Evolutionary conservation across 306 rosid genomes (phyloP).

Genomic region (Luffa aegyptiaca): DNA sequence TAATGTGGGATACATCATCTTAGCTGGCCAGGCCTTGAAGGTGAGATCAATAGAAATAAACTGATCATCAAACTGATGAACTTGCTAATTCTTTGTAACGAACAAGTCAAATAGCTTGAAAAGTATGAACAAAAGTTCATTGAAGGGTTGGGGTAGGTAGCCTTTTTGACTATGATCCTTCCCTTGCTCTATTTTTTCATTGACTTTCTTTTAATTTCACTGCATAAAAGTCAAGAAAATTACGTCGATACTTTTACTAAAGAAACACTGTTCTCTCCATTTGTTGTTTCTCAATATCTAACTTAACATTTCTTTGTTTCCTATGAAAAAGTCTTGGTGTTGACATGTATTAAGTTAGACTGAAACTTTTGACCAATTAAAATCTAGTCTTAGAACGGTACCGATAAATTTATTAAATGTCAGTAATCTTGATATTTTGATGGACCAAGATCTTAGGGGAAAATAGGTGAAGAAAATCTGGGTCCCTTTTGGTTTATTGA

Average conservation of each 20-base stretch:
- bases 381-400: neutral
- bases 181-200: neutral
- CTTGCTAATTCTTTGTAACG: neutral
- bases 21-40: constrained; percentile 93
- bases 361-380: neutral
- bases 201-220: neutral
- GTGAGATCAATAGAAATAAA: constrained; percentile 24
- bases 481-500: neutral
- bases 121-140: neutral
- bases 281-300: neutral
- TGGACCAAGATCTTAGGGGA: neutral
- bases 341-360: neutral
- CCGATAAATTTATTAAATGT: neutral
- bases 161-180: neutral
- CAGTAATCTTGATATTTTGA: neutral
- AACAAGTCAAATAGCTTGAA: neutral
- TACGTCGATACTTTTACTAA: neutral
- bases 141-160: neutral
- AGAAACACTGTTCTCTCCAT: neutral
- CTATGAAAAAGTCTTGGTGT: neutral
- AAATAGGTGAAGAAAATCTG: neutral
- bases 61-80: neutral
- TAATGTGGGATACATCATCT: constrained; percentile 69
- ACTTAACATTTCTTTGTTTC: neutral
- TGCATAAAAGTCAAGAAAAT: neutral